These are phyloP conservation scores for Peronospora belbahrii DNA, from an alignment of 352 stramenopile species.

Conservation along the genomic window DNA sequence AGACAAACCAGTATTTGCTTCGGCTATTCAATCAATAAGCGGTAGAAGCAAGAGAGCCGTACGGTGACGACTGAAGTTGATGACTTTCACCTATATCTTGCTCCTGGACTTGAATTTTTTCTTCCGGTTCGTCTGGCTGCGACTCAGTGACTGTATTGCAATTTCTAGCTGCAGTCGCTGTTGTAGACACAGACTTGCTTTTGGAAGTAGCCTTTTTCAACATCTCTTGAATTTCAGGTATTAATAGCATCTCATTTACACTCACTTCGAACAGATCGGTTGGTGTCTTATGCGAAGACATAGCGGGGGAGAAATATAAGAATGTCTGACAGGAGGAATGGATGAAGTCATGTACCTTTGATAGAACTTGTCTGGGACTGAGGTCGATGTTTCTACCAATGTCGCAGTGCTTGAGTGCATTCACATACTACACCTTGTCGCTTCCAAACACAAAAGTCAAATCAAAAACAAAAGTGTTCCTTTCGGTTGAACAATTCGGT, in stretches of 20 bases:
- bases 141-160: neutral
- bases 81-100: neutral
- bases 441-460: no score
- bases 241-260: constrained; percentile 10
- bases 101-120: neutral
- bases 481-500: no score
- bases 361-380: neutral
- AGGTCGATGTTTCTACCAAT: neutral
- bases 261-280: neutral
- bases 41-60: neutral
- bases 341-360: neutral
- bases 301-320: neutral
- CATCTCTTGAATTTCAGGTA: constrained; percentile 9
- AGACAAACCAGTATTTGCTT: neutral
- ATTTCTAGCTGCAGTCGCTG: neutral
- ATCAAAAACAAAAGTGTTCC: no score
- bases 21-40: neutral
- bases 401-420: neutral
- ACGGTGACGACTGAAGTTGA: neutral
- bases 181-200: neutral
- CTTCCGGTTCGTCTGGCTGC: neutral
- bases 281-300: neutral
- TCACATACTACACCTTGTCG: no score
- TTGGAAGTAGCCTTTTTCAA: constrained; percentile 1
- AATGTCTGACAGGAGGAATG: neutral